Evolutionary conservation across 495 filamentous ascomycete genomes (phyloP), one percentile per base, ranked within the genome.

Genomic region (Lasiosphaeria ovina): DNA sequence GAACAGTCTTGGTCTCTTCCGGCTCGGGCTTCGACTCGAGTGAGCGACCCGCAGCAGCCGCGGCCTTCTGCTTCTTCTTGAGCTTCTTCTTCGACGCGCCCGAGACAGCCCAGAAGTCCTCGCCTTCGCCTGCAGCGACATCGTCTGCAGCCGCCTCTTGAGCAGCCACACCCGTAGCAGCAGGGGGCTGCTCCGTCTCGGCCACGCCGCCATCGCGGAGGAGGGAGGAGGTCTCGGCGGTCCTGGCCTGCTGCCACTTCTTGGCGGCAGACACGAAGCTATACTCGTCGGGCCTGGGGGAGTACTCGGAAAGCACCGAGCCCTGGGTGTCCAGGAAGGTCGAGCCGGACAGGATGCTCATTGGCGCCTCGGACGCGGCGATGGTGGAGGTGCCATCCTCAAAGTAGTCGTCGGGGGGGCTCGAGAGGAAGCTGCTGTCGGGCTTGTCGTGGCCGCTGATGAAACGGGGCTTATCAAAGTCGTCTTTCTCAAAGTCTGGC

Each of bases 171-270:
- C 0, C 4, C 44, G 5, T 11, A 47, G 44, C 4, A 44, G 3
- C 16, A 49, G 31, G 14, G 31, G 38, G 33, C 45, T 57, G 42
- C 48, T 66, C 31, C 44, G 6, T 7, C 34, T 53, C 14, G 24
- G 24, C 54, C 16, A 38, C 57, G 9, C 17, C 33, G 24, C 9
- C 7, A 34, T 31, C 34, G 32, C 35, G 35, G 31, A 3, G 40
- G 6, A 49, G 40, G 42, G 32, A 14, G 11, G 55, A 57, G 14
- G 40, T 36, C 52, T 62, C 61, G 2, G 38, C 10, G 11, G 34
- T 66, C 57, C 63, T 67, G 34, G 62, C 64, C 42, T 66, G 70
- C 50, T 66, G 73, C n/a, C 67, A 59, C 56, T 71, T 76, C 51
- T 69, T 74, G 3, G 64, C 48, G 24, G 54, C 24, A 24, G 24